A percentile compares a stretch with the other conserved stretches of the same genome.
Conservation (phyloP, 1,284 basidiomycete species). For the Lentinula novae-zelandiae region DNA sequence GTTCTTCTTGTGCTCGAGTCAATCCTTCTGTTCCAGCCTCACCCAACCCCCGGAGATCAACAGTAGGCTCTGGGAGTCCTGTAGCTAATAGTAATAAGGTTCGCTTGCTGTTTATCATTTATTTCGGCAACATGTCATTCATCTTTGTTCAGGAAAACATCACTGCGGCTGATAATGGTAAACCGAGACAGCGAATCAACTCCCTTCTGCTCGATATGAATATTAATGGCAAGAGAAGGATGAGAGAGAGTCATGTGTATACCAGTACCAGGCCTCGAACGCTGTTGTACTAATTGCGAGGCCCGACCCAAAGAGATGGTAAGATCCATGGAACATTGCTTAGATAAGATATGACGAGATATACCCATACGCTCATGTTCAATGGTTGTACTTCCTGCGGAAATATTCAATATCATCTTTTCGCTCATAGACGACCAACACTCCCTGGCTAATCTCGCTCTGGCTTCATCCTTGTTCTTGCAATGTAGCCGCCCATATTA, state of each 20-base stretch:
- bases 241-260: not conserved
- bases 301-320: no score
- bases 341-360: no score
- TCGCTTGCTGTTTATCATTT: not conserved
- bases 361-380: not conserved
- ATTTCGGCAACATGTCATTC: not conserved
- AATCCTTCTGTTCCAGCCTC: not conserved
- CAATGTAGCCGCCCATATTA: not conserved
- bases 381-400: not conserved
- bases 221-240: not conserved
- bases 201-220: not conserved
- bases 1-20: not conserved
- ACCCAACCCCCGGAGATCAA: not conserved
- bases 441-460: not conserved
- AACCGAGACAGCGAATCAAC: not conserved
- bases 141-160: not conserved
- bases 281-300: not conserved
- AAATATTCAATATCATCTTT: conserved; percentile 6
- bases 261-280: not conserved
- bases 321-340: no score
- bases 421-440: not conserved
- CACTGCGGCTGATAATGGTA: not conserved
- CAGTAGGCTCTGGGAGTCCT: not conserved
- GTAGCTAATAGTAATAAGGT: not conserved
- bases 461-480: not conserved